Evolutionary conservation across 2,329 filamentous ascomycete species (phyloP).

Genomic region (Aspergillus spinulosporus): DNA sequence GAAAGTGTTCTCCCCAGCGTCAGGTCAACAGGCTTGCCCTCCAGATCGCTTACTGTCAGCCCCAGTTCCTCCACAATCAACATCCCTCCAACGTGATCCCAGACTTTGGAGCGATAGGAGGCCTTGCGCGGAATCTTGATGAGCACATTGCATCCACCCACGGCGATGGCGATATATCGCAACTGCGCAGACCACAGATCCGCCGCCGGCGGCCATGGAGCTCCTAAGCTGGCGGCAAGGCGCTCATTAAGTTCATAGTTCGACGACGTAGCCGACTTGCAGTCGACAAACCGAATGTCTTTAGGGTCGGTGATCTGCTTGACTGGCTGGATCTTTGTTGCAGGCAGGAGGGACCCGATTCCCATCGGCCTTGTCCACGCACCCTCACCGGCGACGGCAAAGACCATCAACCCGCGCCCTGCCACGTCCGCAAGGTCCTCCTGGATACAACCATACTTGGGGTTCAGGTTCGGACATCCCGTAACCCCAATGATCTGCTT

Average conservation of each 20-base stretch:
- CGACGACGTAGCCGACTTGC: constrained; percentile 38
- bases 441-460: constrained; percentile 36
- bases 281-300: constrained; percentile 50
- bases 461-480: constrained; percentile 62
- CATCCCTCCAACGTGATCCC: constrained; percentile 58
- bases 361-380: constrained; percentile 42
- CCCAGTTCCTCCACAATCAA: constrained; percentile 54
- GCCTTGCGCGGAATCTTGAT: constrained; percentile 49
- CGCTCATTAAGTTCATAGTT: constrained; percentile 41
- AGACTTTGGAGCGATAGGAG: constrained; percentile 51
- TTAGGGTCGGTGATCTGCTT: constrained; percentile 30
- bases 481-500: constrained; percentile 59
- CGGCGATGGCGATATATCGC: constrained; percentile 54
- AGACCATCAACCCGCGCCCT: constrained; percentile 53
- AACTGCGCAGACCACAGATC: constrained; percentile 56
- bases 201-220: constrained; percentile 49
- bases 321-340: constrained; percentile 32
- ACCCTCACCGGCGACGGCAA: constrained; percentile 51
- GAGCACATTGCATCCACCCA: constrained; percentile 52
- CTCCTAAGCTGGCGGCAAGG: constrained; percentile 43
- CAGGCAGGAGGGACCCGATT: constrained; percentile 33
- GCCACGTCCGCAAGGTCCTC: constrained; percentile 46
- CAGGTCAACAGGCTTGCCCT: constrained; percentile 53
- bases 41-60: constrained; percentile 52
- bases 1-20: constrained; percentile 42